Evolutionary conservation across 2,329 filamentous ascomycete species (phyloP), one percentile per base, ranked within the genome.

Genomic region (Ilyonectria destructans): DNA sequence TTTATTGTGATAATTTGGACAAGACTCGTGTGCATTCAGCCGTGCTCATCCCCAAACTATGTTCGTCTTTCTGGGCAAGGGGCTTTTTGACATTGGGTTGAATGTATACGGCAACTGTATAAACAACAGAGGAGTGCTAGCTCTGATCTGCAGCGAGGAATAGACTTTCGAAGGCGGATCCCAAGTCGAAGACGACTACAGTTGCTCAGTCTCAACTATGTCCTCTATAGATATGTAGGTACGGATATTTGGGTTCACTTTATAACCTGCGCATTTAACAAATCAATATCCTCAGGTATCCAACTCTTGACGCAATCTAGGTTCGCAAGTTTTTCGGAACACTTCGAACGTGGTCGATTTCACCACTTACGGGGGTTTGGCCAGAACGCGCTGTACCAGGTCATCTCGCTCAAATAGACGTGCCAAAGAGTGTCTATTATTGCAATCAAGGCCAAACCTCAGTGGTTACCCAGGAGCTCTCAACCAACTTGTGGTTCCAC

Each of bases 61-160:
- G 26, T 26, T 6, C 26, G 23, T 26, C 23, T 26, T 26, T 26
- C 26, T 6, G 5, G 26, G 26, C 26, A 26, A 26, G 26, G 26
- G 26, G 26, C 26, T 26, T 17, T 93, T 88, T 0, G 96, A 95
- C 10, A 93, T 87, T 0, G 96, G 96, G 77, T 97, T 98, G 72
- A 98, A 89, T 10, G 94, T 95, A 80, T 97, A 98, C 0, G 96
- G 95, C 0, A 93, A 94, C 77, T 99, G 96, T 0, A 95, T 97
- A 78, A 98, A 99, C 84, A 96, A 98, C 0, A 98, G 82, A 0
- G 96, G 96, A 70, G 98, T 97, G 23, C 95, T 98, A 6, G 95
- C 96, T 71, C 96, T 89, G 26, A 95, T 86, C 78, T 99, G 96
- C 3, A 97, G 84, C 74, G 97, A 97, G 0, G 95, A 97, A 79